Evolutionary conservation across 2,329 filamentous ascomycete species (phyloP), one percentile per base, ranked within the genome.

Genomic region (Juglanconis sp.): DNA sequence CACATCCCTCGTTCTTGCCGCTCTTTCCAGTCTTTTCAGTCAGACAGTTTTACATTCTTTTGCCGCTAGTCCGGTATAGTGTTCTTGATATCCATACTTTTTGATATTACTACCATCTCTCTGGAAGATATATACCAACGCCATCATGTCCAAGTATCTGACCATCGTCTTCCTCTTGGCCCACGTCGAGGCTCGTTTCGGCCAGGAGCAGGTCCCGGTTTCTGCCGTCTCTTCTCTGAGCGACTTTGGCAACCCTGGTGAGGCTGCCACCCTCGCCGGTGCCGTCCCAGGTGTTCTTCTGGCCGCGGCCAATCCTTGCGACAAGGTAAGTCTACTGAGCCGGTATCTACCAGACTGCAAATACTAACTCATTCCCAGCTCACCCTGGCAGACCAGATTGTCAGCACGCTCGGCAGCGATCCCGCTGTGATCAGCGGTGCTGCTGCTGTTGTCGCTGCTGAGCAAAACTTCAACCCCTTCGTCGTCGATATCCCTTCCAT

Each of bases 401-500:
- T 89, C 60, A 66, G 78, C 13, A 74, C 83, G 57, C 85, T 89
- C 48, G 87, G 87, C 57, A 81, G 73, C 50, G 83, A 83, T 65
- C 74, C 79, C 13, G 76, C 79, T 59, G 85, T 87, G 63, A 77
- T 90, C 61, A 78, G 80, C 5, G 87, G 85, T n/a, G 87, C 87
- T 30, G 80, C 80, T 62, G 81, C 80, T 24, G 77, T 89, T 31
- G 86, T 89, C n/a, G 80, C 82, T 34, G 86, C 86, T 2, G 86
- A 88, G 77, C 85, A 87, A 72, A 89, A 89, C 79, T 87, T 88
- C 76, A 89, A 89, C 75, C 84, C 83, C 59, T 88, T 85, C 66
- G 79, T 71, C 60, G 79, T 81, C 61, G 75, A 75, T 67, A 77
- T 82, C 17, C 84, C 82, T 30, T 82, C 79, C 60, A 81, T 89